Evolutionary conservation across 2,329 filamentous ascomycete genomes (phyloP).

Genomic region (Pseudopithomyces maydicus): DNA sequence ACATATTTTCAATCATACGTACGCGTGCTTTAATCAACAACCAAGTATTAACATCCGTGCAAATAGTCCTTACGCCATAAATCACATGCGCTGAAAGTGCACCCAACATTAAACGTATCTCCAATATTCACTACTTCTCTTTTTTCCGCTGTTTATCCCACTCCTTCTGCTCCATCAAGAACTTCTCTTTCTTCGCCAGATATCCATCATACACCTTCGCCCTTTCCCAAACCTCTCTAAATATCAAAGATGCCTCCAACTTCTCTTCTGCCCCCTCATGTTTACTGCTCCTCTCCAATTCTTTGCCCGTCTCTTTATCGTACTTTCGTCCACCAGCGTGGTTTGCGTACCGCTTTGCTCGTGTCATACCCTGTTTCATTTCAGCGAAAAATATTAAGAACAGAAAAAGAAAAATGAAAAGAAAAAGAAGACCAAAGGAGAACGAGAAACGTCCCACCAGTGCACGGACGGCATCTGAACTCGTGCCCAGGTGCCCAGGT

Average conservation of each 20-base stretch:
- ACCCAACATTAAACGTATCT: no score
- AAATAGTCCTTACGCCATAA: no score
- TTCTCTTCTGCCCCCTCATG: constrained; percentile 58
- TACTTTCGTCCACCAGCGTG: constrained; percentile 63
- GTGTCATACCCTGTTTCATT: constrained; percentile 58
- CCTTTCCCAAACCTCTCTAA: constrained; percentile 56
- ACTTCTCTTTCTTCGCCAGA: constrained; percentile 50
- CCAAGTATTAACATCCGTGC: no score
- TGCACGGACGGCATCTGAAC: no score
- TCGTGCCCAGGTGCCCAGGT: no score
- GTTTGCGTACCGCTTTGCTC: constrained; percentile 65
- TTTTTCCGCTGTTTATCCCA: constrained; percentile 42
- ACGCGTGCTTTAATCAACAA: no score
- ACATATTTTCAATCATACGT: no score
- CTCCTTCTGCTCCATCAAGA: constrained; percentile 54
- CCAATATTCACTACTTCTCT: not conserved
- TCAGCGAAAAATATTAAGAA: no score
- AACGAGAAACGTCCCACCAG: no score
- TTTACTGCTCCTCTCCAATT: constrained; percentile 51
- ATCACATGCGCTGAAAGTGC: no score
- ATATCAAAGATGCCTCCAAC: constrained; percentile 55
- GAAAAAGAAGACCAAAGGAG: not conserved
- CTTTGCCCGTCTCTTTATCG: constrained; percentile 43
- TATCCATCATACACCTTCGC: constrained; percentile 54
- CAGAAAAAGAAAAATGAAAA: no score